Percentiles rank a stretch among this genome's conserved stretches.
These are phyloP conservation scores for Miscanthus lutarioriparius DNA, from an alignment of 176 grass and related monocot genomes.

Conservation along the genomic window DNA sequence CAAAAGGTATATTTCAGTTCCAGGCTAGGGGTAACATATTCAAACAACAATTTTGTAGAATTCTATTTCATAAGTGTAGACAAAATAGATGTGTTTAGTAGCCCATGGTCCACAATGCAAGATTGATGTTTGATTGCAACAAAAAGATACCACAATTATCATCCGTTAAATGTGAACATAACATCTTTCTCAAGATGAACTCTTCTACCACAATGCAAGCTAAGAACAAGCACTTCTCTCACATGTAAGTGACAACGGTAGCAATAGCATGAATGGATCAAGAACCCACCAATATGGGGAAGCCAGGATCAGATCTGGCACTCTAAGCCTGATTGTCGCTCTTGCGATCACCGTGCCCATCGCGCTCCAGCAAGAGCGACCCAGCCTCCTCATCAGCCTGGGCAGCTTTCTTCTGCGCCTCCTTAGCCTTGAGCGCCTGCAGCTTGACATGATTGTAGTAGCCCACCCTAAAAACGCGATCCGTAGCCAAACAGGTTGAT, in stretches of 20 bases:
- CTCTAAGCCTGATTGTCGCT: slow-evolving; percentile 68
- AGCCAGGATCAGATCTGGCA: slow-evolving; percentile 26
- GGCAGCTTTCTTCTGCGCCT: slow-evolving; percentile 63
- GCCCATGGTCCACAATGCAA: neutral
- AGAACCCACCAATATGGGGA: slow-evolving; percentile 44
- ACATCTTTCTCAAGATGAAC: neutral
- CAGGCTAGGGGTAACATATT: neutral
- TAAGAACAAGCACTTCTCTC: slow-evolving; percentile 1
- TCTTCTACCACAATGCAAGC: neutral
- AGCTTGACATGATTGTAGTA: slow-evolving; percentile 96
- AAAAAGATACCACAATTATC: neutral
- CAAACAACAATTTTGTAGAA: neutral
- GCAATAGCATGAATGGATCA: slow-evolving; percentile 11
- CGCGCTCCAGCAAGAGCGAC: slow-evolving; percentile 65
- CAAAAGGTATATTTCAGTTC: neutral
- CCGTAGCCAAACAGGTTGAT: slow-evolving; percentile 89
- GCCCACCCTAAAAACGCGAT: slow-evolving; percentile 81
- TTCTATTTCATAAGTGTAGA: neutral
- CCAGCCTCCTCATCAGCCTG: slow-evolving; percentile 73
- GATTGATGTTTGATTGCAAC: neutral
- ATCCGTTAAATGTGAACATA: neutral
- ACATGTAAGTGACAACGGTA: slow-evolving; percentile 3
- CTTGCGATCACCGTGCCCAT: slow-evolving; percentile 58
- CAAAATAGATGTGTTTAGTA: neutral
- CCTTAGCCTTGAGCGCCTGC: slow-evolving; percentile 86